Percentiles rank a stretch among this genome's conserved stretches.
These are phyloP conservation scores for Trichocomaceae sp. DNA, from an alignment of 2,329 filamentous ascomycete species.

Conservation along the genomic window DNA sequence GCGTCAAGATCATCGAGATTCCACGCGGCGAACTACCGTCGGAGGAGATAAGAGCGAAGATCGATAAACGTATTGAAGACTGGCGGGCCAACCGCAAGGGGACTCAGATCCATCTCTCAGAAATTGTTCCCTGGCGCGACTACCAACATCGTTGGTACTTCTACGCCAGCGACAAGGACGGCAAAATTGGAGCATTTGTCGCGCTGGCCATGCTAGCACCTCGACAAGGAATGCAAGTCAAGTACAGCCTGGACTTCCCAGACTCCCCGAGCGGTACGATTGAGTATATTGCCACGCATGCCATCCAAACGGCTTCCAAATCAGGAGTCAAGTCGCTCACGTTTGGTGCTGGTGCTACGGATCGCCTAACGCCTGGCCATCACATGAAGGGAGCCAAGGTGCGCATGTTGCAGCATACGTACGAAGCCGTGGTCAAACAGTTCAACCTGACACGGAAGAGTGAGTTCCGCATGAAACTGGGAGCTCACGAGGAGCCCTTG, in stretches of 20 bases:
- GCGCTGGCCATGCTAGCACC: conserved; percentile 76
- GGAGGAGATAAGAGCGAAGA: conserved; percentile 60
- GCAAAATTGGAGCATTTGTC: conserved; percentile 68
- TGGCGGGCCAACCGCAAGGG: conserved; percentile 79
- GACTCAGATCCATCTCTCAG: conserved; percentile 80
- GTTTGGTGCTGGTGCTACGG: conserved; percentile 76
- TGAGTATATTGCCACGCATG: conserved; percentile 70
- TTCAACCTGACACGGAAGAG: conserved; percentile 76
- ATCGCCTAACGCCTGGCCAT: conserved; percentile 68
- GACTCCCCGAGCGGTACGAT: conserved; percentile 79
- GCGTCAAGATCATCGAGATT: conserved; percentile 71
- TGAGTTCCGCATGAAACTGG: conserved; percentile 87
- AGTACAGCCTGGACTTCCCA: conserved; percentile 93
- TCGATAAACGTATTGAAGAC: conserved; percentile 66
- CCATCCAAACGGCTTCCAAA: conserved; percentile 56
- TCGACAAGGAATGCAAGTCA: conserved; percentile 82
- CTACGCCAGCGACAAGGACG: conserved; percentile 66
- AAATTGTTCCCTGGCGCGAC: conserved; percentile 84
- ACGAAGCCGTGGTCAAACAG: conserved; percentile 73
- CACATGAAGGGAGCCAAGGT: conserved; percentile 75
- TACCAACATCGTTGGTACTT: conserved; percentile 78
- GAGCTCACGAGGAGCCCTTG: conserved; percentile 72
- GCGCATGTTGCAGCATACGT: conserved; percentile 74
- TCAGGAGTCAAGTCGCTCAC: conserved; percentile 63
- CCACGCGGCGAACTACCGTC: conserved; percentile 57